These are phyloP conservation scores for Adansonia gregorii DNA, from an alignment of 441 rosid genomes.

Conservation along the genomic window DNA sequence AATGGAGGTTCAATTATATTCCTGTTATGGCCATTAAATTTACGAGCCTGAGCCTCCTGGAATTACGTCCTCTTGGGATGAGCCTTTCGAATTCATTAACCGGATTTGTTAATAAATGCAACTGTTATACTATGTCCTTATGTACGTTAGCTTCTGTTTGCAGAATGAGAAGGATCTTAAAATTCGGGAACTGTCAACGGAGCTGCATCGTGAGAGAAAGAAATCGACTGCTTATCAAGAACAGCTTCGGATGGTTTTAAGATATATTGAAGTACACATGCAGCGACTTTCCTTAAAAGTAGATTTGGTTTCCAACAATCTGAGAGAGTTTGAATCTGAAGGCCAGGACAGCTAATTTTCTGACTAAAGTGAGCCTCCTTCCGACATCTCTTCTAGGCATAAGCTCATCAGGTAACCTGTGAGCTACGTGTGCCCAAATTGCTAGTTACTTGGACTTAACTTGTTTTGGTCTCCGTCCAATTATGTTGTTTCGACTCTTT, in stretches of 20 bases:
- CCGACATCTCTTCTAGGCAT: background rate
- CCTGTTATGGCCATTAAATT: background rate
- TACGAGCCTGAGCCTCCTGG: background rate
- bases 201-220: constrained; percentile 49
- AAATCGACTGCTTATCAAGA: constrained; percentile 42
- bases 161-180: constrained; percentile 48
- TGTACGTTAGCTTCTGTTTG: constrained; percentile 14
- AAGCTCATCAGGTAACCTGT: background rate
- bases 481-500: background rate
- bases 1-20: background rate
- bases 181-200: constrained; percentile 37
- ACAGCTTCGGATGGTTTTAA: constrained; percentile 34
- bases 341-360: constrained; percentile 28
- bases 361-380: background rate
- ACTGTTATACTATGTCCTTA: background rate
- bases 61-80: background rate
- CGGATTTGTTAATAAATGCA: background rate
- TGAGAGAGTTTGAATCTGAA: constrained; percentile 39
- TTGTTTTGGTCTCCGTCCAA: background rate
- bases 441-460: background rate
- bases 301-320: constrained; percentile 27
- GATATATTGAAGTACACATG: constrained; percentile 41
- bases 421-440: background rate
- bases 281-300: constrained; percentile 39
- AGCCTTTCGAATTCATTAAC: background rate